Evolutionary conservation across 192 early-diverging fungal genomes (phyloP).

Genomic region (Coemansia sp.): DNA sequence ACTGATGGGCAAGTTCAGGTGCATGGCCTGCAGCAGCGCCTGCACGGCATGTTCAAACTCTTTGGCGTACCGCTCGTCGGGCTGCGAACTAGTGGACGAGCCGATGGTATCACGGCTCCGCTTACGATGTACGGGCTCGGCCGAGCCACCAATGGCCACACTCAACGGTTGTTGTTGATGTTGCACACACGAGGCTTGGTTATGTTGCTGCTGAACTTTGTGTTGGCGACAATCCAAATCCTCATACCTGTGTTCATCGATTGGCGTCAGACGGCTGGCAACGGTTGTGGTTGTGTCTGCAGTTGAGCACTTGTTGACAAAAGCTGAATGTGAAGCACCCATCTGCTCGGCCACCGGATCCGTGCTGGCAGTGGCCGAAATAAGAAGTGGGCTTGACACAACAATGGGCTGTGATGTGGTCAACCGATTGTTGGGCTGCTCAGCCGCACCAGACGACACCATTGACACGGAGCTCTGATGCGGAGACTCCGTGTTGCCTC

Average conservation of each 20-base stretch:
- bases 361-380: conserved; percentile 4
- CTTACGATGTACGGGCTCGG: conserved; percentile 3
- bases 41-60: conserved; percentile 50
- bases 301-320: conserved; percentile 19
- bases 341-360: conserved; percentile 7
- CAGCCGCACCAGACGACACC: not conserved
- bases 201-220: not conserved
- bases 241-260: conserved; percentile 5
- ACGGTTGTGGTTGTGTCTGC: conserved; percentile 26
- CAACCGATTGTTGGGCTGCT: conserved; percentile 1
- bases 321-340: conserved; percentile 15
- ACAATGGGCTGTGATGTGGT: not conserved
- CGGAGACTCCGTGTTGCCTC: not conserved
- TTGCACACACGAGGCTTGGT: not conserved
- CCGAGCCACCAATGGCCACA: not conserved
- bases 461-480: not conserved
- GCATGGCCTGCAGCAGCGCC: conserved; percentile 51
- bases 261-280: conserved; percentile 24
- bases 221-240: not conserved
- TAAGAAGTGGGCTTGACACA: not conserved
- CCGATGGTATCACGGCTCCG: conserved; percentile 5
- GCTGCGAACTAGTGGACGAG: conserved; percentile 11
- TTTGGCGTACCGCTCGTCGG: conserved; percentile 35
- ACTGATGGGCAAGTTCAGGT: conserved; percentile 44
- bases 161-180: not conserved